A percentile compares a stretch with the other conserved stretches of the same genome.
Conservation (phyloP, 148 eudicot genomes). For the Beta vulgaris region DNA sequence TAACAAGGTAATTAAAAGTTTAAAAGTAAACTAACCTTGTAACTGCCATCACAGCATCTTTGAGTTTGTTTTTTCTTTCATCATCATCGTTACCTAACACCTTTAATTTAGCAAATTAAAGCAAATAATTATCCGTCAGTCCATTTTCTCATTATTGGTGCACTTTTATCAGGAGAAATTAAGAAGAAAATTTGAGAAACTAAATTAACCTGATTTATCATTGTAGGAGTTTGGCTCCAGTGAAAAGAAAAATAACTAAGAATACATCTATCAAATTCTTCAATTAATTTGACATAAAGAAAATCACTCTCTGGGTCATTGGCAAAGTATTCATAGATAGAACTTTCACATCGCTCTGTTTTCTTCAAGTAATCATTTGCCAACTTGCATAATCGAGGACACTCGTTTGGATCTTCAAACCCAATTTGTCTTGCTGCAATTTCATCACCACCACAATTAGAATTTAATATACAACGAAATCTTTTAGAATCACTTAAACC, state of each 20-base stretch:
- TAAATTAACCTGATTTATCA: slow-evolving; percentile 58
- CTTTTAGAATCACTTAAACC: too few relatives aligned
- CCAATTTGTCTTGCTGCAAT: slow-evolving; percentile 85
- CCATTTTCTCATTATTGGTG: too few relatives aligned
- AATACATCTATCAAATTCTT: slow-evolving; percentile 84
- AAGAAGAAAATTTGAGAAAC: not conserved
- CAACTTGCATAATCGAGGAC: slow-evolving; percentile 56
- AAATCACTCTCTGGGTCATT: slow-evolving; percentile 41
- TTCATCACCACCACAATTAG: not conserved
- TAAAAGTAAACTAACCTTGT: slow-evolving; percentile 52
- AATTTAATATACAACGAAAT: not conserved
- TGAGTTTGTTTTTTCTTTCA: slow-evolving; percentile 53
- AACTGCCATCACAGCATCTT: slow-evolving; percentile 67
- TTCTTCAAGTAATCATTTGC: slow-evolving; percentile 58
- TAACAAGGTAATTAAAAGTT: not conserved
- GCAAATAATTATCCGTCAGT: not conserved
- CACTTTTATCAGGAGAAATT: too few relatives aligned
- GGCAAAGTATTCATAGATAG: slow-evolving; percentile 56
- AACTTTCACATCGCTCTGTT: slow-evolving; percentile 48
- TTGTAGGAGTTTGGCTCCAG: slow-evolving; percentile 63
- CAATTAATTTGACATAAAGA: slow-evolving; percentile 62
- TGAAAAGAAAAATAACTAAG: slow-evolving; percentile 73
- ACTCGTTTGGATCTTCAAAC: slow-evolving; percentile 60
- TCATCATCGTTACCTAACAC: slow-evolving; percentile 54
- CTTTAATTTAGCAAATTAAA: slow-evolving; percentile 29